Conservation (phyloP, 2,329 filamentous ascomycete species). For the Colletotrichum ledebouriae region DNA sequence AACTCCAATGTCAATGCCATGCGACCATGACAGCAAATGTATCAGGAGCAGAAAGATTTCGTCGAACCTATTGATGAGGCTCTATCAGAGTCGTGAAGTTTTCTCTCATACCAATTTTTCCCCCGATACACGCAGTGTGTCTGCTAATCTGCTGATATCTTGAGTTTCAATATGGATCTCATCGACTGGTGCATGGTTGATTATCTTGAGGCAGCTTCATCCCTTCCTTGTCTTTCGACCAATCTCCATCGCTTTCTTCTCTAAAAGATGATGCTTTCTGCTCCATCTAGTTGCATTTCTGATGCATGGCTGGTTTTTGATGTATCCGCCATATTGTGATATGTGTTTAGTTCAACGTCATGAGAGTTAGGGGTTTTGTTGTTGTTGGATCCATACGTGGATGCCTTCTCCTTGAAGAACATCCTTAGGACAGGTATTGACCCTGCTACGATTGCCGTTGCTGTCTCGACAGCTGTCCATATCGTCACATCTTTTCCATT, state of each 20-base stretch:
- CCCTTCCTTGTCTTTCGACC: too few species aligned
- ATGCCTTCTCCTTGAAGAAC: constrained; percentile 44
- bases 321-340: constrained; percentile 1
- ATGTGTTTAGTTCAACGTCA: constrained; percentile 24
- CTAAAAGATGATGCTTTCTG: background rate
- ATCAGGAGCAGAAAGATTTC: too few species aligned
- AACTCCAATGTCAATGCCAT: too few species aligned
- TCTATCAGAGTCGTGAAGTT: too few species aligned
- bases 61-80: too few species aligned
- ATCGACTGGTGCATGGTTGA: too few species aligned
- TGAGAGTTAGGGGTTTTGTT: constrained; percentile 16
- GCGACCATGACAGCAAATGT: too few species aligned
- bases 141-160: too few species aligned
- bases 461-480: constrained; percentile 48
- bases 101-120: too few species aligned
- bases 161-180: too few species aligned
- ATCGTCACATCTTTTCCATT: constrained; percentile 45
- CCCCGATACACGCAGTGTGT: too few species aligned
- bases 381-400: constrained; percentile 24
- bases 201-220: too few species aligned
- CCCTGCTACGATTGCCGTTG: constrained; percentile 48
- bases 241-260: background rate
- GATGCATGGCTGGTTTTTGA: background rate
- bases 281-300: background rate
- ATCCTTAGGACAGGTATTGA: constrained; percentile 52